Conservation (phyloP, 768 basidiomycete genomes). For the Suillus bovinus region DNA sequence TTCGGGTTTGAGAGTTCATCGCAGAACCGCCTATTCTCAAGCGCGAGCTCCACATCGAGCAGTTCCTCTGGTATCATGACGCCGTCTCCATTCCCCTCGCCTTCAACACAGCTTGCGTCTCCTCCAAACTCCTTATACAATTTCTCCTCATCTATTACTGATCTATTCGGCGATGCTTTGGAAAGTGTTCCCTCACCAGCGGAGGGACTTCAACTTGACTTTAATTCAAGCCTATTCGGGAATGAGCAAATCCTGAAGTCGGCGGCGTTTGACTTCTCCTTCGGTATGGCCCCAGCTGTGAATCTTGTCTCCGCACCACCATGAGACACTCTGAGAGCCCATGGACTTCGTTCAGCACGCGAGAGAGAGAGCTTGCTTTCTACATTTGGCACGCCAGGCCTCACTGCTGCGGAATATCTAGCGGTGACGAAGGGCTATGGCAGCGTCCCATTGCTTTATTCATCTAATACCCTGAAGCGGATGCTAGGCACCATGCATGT, state of each 20-base stretch:
- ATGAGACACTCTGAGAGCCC: neutral
- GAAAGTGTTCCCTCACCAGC: neutral
- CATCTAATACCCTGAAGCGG: conserved; percentile 5
- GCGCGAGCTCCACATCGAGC: neutral
- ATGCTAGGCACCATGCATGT: neutral
- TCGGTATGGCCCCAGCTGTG: neutral
- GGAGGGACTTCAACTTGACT: conserved; percentile 10
- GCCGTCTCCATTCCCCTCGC: conserved; percentile 5
- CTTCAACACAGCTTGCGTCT: neutral
- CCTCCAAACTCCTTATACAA: conserved; percentile 2
- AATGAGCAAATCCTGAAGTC: neutral
- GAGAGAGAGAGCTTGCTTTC: neutral
- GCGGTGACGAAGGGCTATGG: conserved; percentile 2
- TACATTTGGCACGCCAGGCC: conserved; percentile 9
- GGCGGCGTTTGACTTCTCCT: conserved; percentile 2
- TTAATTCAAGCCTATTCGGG: neutral
- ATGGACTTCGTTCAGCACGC: neutral
- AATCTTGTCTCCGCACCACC: neutral
- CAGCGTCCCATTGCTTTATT: neutral
- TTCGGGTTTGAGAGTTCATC: neutral
- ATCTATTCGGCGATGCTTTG: conserved; percentile 9
- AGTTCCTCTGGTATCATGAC: neutral
- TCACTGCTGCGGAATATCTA: conserved; percentile 10
- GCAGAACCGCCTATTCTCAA: conserved; percentile 5
- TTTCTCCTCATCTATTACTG: conserved; percentile 5